Evolutionary conservation across 1,139 yeast genomes (phyloP).

Genomic region (Debaryomyces udenii): DNA sequence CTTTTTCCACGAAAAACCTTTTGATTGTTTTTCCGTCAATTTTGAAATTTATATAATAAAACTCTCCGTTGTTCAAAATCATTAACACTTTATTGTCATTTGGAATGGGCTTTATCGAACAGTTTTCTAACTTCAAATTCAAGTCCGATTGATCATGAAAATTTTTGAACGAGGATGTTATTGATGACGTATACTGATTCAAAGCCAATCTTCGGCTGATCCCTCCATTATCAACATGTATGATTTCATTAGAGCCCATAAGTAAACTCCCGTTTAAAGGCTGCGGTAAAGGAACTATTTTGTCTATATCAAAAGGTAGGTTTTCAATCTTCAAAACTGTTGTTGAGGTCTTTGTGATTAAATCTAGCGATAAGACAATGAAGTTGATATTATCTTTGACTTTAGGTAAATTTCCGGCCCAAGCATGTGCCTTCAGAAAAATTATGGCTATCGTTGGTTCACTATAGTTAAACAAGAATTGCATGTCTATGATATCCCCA

Average conservation of each 20-base stretch:
- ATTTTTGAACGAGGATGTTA: conserved; percentile 52
- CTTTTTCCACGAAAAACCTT: conserved; percentile 32
- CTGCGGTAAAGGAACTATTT: conserved; percentile 61
- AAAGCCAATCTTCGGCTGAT: conserved; percentile 67
- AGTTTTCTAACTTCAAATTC: conserved; percentile 61
- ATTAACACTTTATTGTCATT: conserved; percentile 56
- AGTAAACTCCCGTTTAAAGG: conserved; percentile 76
- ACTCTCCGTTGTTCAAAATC: conserved; percentile 53
- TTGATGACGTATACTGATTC: conserved; percentile 55
- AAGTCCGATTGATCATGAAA: conserved; percentile 57
- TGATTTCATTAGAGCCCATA: conserved; percentile 74
- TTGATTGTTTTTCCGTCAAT: conserved; percentile 51
- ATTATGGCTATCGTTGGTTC: conserved; percentile 82
- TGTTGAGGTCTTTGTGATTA: conserved; percentile 64
- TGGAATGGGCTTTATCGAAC: conserved; percentile 50
- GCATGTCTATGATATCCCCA: conserved; percentile 64
- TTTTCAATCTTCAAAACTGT: conserved; percentile 64
- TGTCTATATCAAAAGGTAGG: conserved; percentile 76
- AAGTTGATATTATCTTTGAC: conserved; percentile 66
- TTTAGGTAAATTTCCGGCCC: conserved; percentile 74
- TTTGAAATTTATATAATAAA: conserved; percentile 55
- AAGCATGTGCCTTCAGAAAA: conserved; percentile 63
- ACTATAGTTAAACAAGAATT: conserved; percentile 69
- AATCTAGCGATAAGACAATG: conserved; percentile 66
- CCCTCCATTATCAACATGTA: conserved; percentile 86